Evolutionary conservation across 495 filamentous ascomycete genomes (phyloP), one percentile per base, ranked within the genome.

Genomic region (Achaetomiella virescens): DNA sequence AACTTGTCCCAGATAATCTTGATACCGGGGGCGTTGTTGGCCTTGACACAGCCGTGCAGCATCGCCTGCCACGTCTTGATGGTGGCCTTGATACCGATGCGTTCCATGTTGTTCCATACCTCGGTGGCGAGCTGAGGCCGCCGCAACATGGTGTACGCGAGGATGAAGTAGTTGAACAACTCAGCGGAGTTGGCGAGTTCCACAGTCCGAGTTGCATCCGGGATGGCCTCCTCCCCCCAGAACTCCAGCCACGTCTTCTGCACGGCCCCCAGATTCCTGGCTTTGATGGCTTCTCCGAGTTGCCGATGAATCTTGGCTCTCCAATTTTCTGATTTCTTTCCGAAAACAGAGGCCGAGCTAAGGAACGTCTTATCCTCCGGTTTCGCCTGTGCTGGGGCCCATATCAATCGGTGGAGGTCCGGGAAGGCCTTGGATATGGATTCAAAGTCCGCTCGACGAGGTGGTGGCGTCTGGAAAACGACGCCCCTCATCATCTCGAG

Each of bases 21-120:
- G 48, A 88, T 59, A 6, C 75, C 78, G 10, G 71, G 58, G 15
- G 67, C 15, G 57, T 86, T 80, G 21, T 66, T 54, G 14, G 75
- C 68, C 18, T 65, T 69, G 56, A 66, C 66, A 57, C 78, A 84
- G 17, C 85, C 87, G 24, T 72, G 59, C 22, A 89, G 73, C 82
- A 89, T 87, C 25, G 75, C 68, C 36, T 76, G 80, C 81, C 81
- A 89, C 0, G 84, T 83, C 49, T 65, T 73, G 14, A 80, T 57
- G 12, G 69, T 78, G 18, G 86, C 83, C 29, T 66, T 63, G 29
- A 80, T 59, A 0, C 78, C 79, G 51, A 67, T 48, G 11, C 64
- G 51, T 33, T 81, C 67, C 76, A 87, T 80, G 51, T 73, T 59
- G 54, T 83, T 81, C 80, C 84, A 85, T 5, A 82, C 80, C 2